A percentile compares a stretch with the other conserved stretches of the same genome.
Conservation (phyloP, 176 grass and related monocot species). For the Typha latifolia region DNA sequence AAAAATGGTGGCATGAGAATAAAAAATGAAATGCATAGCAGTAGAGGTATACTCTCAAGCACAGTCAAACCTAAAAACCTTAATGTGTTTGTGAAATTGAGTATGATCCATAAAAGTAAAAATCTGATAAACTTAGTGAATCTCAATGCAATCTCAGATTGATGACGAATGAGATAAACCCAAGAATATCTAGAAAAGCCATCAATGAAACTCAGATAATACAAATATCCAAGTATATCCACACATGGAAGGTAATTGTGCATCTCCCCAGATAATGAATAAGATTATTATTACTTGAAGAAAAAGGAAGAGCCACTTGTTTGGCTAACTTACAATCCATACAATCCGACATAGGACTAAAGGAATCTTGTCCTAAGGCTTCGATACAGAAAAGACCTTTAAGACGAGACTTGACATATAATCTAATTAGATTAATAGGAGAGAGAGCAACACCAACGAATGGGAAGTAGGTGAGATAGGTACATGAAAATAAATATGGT, state of each 20-base stretch:
- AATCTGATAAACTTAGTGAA: neutral
- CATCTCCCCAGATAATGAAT: neutral
- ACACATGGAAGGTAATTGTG: too few species aligned
- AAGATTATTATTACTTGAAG: neutral
- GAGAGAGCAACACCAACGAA: neutral
- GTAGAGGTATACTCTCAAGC: neutral
- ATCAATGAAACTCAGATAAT: neutral
- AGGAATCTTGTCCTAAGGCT: neutral
- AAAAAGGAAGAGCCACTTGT: neutral
- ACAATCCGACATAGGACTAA: neutral
- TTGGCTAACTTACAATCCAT: neutral
- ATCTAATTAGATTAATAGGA: neutral
- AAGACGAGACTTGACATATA: neutral
- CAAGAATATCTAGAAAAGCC: neutral
- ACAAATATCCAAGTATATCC: neutral
- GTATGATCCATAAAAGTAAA: neutral
- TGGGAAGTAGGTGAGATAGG: neutral
- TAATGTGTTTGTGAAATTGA: neutral
- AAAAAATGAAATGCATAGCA: neutral
- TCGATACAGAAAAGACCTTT: neutral
- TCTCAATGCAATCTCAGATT: neutral
- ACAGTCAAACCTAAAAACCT: neutral
- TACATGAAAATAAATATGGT: neutral
- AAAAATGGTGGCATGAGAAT: neutral
- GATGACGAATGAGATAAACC: neutral